phyloP scores from a whole-genome alignment of 306 rosid species.

The Quercus dentata region DNA sequence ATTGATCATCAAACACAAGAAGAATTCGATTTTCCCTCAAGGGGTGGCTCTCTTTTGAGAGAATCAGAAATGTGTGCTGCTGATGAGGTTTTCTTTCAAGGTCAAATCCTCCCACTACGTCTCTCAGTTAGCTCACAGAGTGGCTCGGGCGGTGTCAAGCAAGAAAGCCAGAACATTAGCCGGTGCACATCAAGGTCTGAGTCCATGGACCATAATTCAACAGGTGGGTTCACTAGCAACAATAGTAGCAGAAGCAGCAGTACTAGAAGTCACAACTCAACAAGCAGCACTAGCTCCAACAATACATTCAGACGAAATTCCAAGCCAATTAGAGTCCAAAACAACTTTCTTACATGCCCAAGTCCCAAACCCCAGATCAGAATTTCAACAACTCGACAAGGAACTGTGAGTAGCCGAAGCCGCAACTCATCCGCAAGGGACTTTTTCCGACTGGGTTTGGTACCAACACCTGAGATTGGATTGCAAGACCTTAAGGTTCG shows the following conservation, averaged over 20 bases:
- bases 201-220: slow-evolving; percentile 31
- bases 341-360: slow-evolving; percentile 68
- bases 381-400: slow-evolving; percentile 20
- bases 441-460: slow-evolving; percentile 67
- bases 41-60: slow-evolving; percentile 25
- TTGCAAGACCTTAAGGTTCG: slow-evolving; percentile 55
- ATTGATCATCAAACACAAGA: slow-evolving; percentile 41
- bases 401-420: slow-evolving; percentile 28
- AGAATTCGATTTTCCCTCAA: slow-evolving; percentile 58
- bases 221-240: slow-evolving; percentile 24
- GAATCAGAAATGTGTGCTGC: slow-evolving; percentile 69
- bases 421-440: slow-evolving; percentile 72
- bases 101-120: slow-evolving; percentile 71
- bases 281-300: slow-evolving; percentile 40
- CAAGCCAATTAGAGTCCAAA: slow-evolving; percentile 35
- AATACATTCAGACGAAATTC: slow-evolving; percentile 24
- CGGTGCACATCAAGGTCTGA: slow-evolving; percentile 34
- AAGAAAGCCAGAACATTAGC: neutral
- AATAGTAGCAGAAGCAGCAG: slow-evolving; percentile 58
- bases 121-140: slow-evolving; percentile 51
- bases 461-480: slow-evolving; percentile 68
- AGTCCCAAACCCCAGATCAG: slow-evolving; percentile 76
- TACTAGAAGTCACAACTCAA: slow-evolving; percentile 47
- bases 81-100: slow-evolving; percentile 75
- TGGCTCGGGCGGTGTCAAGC: slow-evolving; percentile 9